Conservation (phyloP, 1,139 yeast genomes). For the Zhuliangozyma blackwelliae region DNA sequence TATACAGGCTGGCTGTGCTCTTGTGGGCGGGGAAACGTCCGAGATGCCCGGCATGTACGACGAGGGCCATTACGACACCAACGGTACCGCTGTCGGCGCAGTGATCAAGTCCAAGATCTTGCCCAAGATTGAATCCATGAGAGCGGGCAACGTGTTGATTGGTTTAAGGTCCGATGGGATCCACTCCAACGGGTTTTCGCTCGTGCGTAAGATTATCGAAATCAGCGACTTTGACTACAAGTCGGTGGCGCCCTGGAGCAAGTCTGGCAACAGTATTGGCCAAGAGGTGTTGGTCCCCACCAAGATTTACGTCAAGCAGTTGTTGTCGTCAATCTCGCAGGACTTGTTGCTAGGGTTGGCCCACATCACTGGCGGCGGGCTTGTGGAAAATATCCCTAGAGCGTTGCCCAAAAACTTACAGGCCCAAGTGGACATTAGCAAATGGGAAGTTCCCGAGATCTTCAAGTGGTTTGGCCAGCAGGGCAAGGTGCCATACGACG, state of each 20-base stretch:
- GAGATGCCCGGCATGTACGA: slow-evolving; percentile 99
- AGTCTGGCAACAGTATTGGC: slow-evolving; percentile 68
- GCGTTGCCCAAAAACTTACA: slow-evolving; percentile 78
- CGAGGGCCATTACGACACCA: slow-evolving; percentile 93
- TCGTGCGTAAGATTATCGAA: slow-evolving; percentile 92
- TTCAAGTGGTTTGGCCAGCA: slow-evolving; percentile 92
- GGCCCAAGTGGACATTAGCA: slow-evolving; percentile 73
- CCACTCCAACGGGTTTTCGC: slow-evolving; percentile 95
- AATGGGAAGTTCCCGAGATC: slow-evolving; percentile 83
- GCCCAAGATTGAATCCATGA: slow-evolving; percentile 66
- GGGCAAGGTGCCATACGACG: slow-evolving; percentile 84
- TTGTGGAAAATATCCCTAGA: slow-evolving; percentile 93
- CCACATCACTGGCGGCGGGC: slow-evolving; percentile 98
- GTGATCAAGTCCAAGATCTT: slow-evolving; percentile 73
- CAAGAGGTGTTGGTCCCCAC: slow-evolving; percentile 87
- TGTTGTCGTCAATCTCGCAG: slow-evolving; percentile 68
- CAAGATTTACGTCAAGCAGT: slow-evolving; percentile 87
- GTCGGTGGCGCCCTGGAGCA: slow-evolving; percentile 81
- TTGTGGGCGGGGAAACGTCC: slow-evolving; percentile 98
- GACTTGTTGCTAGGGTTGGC: slow-evolving; percentile 82
- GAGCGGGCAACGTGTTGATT: slow-evolving; percentile 72
- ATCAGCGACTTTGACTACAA: slow-evolving; percentile 63
- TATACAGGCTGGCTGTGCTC: slow-evolving; percentile 91
- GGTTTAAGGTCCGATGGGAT: slow-evolving; percentile 91
- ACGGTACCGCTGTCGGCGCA: slow-evolving; percentile 99